Conservation (phyloP, 139 green algal genomes). For the Zygnema circumcarinatum region DNA sequence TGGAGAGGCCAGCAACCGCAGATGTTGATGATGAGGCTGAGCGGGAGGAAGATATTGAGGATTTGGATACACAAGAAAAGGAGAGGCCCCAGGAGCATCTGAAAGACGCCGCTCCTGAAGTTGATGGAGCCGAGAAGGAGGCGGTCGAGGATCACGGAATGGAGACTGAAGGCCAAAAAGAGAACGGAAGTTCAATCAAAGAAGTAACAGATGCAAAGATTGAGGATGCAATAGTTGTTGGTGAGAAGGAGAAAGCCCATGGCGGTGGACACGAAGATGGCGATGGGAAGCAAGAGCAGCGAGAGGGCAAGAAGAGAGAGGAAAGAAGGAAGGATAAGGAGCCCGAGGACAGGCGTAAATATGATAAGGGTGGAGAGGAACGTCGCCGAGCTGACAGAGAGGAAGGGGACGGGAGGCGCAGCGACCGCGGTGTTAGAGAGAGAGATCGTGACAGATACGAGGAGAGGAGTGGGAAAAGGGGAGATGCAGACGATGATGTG, state of each 20-base stretch:
- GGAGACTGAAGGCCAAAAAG: background rate
- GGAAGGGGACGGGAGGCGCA: background rate
- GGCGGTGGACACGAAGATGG: background rate
- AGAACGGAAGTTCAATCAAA: background rate
- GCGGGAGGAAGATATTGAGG: background rate
- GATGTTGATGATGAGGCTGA: background rate
- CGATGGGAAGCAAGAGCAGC: background rate
- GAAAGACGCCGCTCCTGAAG: background rate
- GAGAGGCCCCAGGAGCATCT: background rate
- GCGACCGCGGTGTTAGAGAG: background rate
- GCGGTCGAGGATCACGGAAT: background rate
- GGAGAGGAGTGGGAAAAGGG: background rate
- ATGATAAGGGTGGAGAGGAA: background rate
- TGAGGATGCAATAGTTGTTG: background rate
- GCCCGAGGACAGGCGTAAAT: background rate
- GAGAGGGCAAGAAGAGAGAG: background rate
- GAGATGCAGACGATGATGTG: background rate
- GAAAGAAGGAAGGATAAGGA: constrained; percentile 4
- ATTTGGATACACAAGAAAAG: background rate
- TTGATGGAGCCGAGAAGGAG: background rate
- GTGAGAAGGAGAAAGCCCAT: background rate
- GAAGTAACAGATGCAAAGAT: background rate
- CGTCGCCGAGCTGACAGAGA: background rate
- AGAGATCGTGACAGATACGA: background rate
- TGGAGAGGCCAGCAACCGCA: background rate